These are phyloP conservation scores for Glaciozyma antarctica DNA, from an alignment of 768 basidiomycete genomes.

Conservation along the genomic window DNA sequence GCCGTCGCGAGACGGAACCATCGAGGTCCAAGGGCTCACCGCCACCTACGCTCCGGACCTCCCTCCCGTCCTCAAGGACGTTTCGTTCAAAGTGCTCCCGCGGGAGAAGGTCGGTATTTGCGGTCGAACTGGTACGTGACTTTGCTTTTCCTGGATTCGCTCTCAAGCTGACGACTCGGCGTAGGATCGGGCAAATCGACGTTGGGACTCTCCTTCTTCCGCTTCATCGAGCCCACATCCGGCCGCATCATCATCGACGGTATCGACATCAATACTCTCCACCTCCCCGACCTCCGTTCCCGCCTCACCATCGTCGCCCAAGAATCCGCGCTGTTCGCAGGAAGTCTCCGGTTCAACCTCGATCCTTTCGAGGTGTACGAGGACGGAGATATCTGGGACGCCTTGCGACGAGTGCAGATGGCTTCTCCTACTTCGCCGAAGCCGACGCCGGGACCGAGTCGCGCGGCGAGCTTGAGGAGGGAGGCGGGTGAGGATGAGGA, in stretches of 20 bases:
- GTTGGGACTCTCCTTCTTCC: conserved; percentile 43
- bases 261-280: conserved; percentile 40
- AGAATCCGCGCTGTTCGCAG: conserved; percentile 59
- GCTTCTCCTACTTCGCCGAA: conserved; percentile 21
- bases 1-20: conserved; percentile 39
- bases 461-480: conserved; percentile 1
- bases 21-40: conserved; percentile 40
- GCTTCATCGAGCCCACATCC: conserved; percentile 41
- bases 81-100: conserved; percentile 33
- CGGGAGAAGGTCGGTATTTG: conserved; percentile 43
- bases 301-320: conserved; percentile 52
- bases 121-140: conserved; percentile 54
- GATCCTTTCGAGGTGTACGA: conserved; percentile 29
- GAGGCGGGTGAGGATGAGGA: not conserved
- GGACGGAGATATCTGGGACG: conserved; percentile 35
- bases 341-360: conserved; percentile 47
- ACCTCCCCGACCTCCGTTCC: conserved; percentile 52
- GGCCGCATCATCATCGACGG: conserved; percentile 41
- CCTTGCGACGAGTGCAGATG: conserved; percentile 34
- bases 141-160: not conserved
- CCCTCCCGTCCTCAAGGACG: conserved; percentile 40
- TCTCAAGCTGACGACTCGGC: not conserved
- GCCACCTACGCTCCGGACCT: conserved; percentile 36
- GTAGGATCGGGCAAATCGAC: conserved; percentile 35
- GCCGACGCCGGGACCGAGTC: conserved; percentile 10